Percentiles rank a stretch among this genome's conserved stretches.
phyloP scores from a whole-genome alignment of 257 asterid genomes.

The Scutellaria galericulata region DNA sequence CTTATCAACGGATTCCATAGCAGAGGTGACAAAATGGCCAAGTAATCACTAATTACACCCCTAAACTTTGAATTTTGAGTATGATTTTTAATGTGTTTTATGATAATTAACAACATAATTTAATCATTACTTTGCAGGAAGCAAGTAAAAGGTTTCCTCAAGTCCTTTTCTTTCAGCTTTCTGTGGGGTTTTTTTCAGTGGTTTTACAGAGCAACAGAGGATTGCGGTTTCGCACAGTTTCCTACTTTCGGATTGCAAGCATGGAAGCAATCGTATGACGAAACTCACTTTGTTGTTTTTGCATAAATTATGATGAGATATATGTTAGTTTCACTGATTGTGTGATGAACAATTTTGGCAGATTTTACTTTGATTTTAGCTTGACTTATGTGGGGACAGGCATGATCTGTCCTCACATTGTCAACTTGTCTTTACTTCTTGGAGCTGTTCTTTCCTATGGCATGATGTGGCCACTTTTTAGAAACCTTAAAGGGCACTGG shows the following conservation, averaged over 20 bases:
- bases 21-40: conserved; percentile 71
- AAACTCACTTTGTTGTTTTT: background rate
- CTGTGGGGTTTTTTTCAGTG: conserved; percentile 84
- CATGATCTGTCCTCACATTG: conserved; percentile 90
- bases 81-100: background rate
- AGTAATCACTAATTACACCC: conserved; percentile 41
- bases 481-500: conserved; percentile 72
- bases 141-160: conserved; percentile 72
- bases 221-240: conserved; percentile 74
- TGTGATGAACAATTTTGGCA: background rate
- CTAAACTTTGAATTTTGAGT: background rate
- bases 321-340: no score
- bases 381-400: conserved; percentile 90
- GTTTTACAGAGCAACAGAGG: conserved; percentile 75
- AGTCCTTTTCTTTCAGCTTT: conserved; percentile 69
- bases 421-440: conserved; percentile 79
- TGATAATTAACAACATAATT: no score
- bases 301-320: no score
- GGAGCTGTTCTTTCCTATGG: conserved; percentile 91
- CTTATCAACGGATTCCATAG: conserved; percentile 87
- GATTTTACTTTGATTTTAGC: conserved; percentile 92
- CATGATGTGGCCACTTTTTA: conserved; percentile 82
- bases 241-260: conserved; percentile 94
- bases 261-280: conserved; percentile 68
- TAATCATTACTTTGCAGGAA: conserved; percentile 53